A percentile compares a stretch with the other conserved stretches of the same genome.
phyloP scores from a whole-genome alignment of 2,329 filamentous ascomycete species.

The Colletotrichum sp. region DNA sequence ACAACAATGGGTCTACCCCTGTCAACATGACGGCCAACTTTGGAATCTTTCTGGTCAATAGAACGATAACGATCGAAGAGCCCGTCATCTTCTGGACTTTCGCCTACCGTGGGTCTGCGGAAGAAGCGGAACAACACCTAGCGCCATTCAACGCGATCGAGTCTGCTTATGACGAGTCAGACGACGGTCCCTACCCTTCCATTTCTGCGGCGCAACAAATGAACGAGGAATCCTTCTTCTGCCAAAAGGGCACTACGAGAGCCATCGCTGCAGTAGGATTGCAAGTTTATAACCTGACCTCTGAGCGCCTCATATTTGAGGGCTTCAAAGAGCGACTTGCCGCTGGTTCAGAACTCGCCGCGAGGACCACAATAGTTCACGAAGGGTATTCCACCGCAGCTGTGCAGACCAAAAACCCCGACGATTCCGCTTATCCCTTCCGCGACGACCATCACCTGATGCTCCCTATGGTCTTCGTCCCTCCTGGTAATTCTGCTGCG shows the following conservation, averaged over 20 bases:
- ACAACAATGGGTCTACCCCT: slow-evolving; percentile 20
- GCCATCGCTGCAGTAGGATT: neutral
- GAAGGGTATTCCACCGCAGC: slow-evolving; percentile 29
- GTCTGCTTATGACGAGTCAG: neutral
- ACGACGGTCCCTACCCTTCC: slow-evolving; percentile 23
- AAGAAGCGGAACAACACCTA: slow-evolving; percentile 24
- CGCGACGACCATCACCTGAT: slow-evolving; percentile 24
- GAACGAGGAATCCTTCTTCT: neutral
- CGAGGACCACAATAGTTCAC: slow-evolving; percentile 11
- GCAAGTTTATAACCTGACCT: neutral
- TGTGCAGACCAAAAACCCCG: neutral
- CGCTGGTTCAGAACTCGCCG: neutral
- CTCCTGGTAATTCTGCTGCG: neutral
- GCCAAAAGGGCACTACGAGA: neutral
- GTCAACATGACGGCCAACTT: slow-evolving; percentile 19
- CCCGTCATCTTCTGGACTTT: slow-evolving; percentile 26
- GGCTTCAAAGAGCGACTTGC: neutral
- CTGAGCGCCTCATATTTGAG: neutral
- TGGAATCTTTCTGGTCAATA: slow-evolving; percentile 16
- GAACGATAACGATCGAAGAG: slow-evolving; percentile 8
- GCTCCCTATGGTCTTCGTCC: neutral
- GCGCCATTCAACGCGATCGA: slow-evolving; percentile 25
- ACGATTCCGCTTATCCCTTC: slow-evolving; percentile 23
- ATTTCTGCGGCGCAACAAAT: slow-evolving; percentile 7
- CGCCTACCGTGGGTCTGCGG: slow-evolving; percentile 23